Base-by-base conservation (phyloP, 345 rosid species). In the Erucastrum elatum region DNA sequence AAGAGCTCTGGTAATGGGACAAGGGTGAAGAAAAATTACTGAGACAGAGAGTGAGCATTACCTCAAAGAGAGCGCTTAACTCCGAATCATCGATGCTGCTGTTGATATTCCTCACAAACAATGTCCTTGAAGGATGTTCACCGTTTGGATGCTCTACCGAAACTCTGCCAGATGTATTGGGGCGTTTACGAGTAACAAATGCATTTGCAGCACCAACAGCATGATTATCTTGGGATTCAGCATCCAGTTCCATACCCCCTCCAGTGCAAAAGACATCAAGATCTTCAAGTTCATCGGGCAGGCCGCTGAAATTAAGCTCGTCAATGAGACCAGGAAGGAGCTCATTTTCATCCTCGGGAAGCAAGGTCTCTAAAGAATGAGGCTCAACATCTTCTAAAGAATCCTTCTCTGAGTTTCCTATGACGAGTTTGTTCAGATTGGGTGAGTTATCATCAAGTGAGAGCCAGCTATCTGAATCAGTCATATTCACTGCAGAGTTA, bases 11-110 rank as follows among this genome's bases (percentile, higher is more conserved):
- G 21, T 2, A 31, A 70, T 31, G 29, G 75, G 55, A 46, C 66
- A 37, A 66, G 21, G 71, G 51, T 44, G n/a, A 46, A 46, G 16
- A 46, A 46, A 46, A 46, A 4, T 0, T 46, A 46, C 17, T 4
- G 55, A 0, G 0, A 49, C 55, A 49, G 55, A 13, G 17, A 13
- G 15, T 13, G 7, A 75, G 37, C 26, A 9, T 49, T 85, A 94
- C 98, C 98, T 91, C 96, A 76, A 94, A 94, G 37, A 94, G 93
- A 66, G 98, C 80, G 66, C 76, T 86, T 80, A 94, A 78, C 83
- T 94, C 98, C 21, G 89, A 81, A 80, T 94, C 97, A 68, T 94
- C 98, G n/a, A 92, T 96, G 68, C 91, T 89, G 72, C 98, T 94
- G 82, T 94, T 94, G 68, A 94, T 94, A 78, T 94, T 94, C 66